Conservation (phyloP, 371 early-diverging fungal species). For the Coemansia sp. region DNA sequence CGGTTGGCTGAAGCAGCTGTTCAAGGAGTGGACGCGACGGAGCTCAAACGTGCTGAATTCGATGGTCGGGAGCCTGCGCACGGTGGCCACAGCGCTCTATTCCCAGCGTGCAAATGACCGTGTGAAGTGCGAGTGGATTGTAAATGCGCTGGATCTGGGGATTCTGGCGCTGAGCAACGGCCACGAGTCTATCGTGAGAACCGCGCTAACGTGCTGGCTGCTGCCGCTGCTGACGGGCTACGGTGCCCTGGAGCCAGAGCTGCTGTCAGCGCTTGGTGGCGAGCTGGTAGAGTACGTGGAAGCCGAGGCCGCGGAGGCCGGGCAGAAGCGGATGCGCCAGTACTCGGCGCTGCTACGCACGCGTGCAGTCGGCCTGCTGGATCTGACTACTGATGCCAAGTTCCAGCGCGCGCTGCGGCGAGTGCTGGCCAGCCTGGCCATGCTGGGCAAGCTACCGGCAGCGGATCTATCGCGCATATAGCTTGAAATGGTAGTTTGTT, state of each 20-base stretch:
- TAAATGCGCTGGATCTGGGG: conserved; percentile 30
- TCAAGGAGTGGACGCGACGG: conserved; percentile 30
- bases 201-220: conserved; percentile 19
- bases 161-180: conserved; percentile 28
- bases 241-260: neutral
- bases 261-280: neutral
- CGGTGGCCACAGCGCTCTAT: conserved; percentile 18
- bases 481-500: neutral
- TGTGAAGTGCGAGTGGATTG: conserved; percentile 8
- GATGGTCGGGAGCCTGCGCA: conserved; percentile 6
- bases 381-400: neutral
- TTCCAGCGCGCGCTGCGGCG: conserved; percentile 1
- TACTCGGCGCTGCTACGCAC: conserved; percentile 29
- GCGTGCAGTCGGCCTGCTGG: conserved; percentile 26
- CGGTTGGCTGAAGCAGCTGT: conserved; percentile 29
- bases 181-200: neutral
- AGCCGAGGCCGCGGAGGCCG: neutral
- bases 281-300: conserved; percentile 24
- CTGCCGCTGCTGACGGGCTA: conserved; percentile 33
- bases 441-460: conserved; percentile 23
- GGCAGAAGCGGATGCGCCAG: conserved; percentile 14
- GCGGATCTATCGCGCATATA: conserved; percentile 3
- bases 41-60: no score
- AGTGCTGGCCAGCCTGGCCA: conserved; percentile 21
- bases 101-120: neutral